phyloP scores from a whole-genome alignment of 1,139 yeast genomes.

The Hansenula sp. region DNA sequence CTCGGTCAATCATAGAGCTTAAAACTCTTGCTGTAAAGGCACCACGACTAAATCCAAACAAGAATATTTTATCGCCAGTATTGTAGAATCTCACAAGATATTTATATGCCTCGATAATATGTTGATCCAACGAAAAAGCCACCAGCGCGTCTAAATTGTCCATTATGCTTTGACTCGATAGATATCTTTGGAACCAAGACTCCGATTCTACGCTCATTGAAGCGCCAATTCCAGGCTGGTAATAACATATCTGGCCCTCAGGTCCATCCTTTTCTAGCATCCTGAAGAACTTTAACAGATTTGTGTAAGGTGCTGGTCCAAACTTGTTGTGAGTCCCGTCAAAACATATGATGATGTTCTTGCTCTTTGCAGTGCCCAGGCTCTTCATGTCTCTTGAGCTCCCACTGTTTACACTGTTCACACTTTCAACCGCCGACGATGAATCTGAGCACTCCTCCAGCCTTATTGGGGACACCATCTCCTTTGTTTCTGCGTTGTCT shows the following conservation, averaged over 20 bases:
- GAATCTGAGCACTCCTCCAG: too few relatives aligned
- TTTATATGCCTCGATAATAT: conserved; percentile 52
- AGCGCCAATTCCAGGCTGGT: conserved; percentile 66
- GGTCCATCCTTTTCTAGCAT: conserved; percentile 43
- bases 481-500: too few relatives aligned
- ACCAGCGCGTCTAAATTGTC: conserved; percentile 43
- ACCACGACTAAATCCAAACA: conserved; percentile 66
- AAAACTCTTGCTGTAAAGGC: conserved; percentile 61
- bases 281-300: conserved; percentile 49
- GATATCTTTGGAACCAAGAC: conserved; percentile 15
- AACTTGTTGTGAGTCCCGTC: conserved; percentile 63
- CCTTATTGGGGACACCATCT: too few relatives aligned
- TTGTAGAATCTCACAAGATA: conserved; percentile 46
- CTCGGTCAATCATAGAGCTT: conserved; percentile 59
- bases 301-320: conserved; percentile 53
- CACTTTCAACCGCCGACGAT: neutral
- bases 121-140: conserved; percentile 51
- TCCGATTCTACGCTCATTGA: conserved; percentile 38
- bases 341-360: conserved; percentile 49
- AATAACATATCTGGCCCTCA: conserved; percentile 47
- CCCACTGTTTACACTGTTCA: neutral
- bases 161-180: conserved; percentile 18
- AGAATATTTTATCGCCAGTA: conserved; percentile 45
- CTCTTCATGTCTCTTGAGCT: neutral
- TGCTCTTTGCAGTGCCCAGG: conserved; percentile 9